A percentile compares a stretch with the other conserved stretches of the same genome.
phyloP scores from a whole-genome alignment of 768 basidiomycete genomes.

The Rhodotorula diobovata region DNA sequence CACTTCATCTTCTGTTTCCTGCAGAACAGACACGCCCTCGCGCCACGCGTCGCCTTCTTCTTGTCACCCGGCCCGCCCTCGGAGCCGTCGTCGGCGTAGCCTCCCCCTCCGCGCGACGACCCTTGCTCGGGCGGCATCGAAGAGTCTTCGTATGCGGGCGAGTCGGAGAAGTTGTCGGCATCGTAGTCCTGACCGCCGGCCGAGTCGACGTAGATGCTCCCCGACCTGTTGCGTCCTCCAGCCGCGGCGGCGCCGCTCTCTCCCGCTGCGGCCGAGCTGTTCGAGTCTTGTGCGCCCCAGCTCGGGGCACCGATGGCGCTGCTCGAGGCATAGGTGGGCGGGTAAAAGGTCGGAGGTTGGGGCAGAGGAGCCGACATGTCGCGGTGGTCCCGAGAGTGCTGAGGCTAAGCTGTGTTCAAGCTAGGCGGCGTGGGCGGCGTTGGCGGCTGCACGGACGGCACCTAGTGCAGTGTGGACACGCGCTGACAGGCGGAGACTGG shows the following conservation, averaged over 20 bases:
- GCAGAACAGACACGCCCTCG: conserved; percentile 88
- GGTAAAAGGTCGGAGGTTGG: background rate
- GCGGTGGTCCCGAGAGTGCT: background rate
- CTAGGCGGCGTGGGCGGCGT: too few relatives aligned
- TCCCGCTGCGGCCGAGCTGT: background rate
- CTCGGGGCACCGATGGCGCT: background rate
- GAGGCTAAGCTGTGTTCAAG: background rate
- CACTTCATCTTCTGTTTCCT: conserved; percentile 57
- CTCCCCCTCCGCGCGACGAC: background rate
- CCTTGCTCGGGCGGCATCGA: background rate
- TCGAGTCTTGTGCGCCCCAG: background rate
- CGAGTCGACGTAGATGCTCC: background rate
- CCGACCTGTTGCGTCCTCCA: background rate
- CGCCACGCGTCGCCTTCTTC: conserved; percentile 42
- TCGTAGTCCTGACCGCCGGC: background rate
- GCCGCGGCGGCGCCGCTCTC: too few relatives aligned
- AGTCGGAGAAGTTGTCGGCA: background rate
- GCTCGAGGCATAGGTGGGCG: conserved; percentile 1
- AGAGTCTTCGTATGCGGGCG: background rate
- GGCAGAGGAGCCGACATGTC: background rate
- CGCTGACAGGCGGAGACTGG: too few relatives aligned
- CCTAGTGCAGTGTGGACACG: too few relatives aligned
- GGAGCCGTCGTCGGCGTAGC: background rate
- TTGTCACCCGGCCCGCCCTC: conserved; percentile 19
- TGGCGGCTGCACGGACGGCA: too few relatives aligned